Percentiles rank a stretch among this genome's conserved stretches.
These are phyloP conservation scores for Aspergillus aculeatinus DNA, from an alignment of 2,329 filamentous ascomycete genomes.

Conservation along the genomic window DNA sequence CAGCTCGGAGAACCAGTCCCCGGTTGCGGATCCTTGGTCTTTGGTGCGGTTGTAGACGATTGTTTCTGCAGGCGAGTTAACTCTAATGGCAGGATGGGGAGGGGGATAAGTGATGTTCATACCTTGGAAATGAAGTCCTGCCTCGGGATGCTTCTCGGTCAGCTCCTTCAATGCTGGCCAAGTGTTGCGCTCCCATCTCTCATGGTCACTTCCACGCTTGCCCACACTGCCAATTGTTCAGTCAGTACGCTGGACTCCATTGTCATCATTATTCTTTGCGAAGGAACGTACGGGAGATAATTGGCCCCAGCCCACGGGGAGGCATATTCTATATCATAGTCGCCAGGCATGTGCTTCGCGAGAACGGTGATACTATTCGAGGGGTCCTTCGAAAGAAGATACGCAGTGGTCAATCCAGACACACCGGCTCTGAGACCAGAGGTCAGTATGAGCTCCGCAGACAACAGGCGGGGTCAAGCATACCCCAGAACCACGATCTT, in stretches of 20 bases:
- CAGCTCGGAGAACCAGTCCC: constrained; percentile 65
- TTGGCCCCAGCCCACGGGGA: constrained; percentile 89
- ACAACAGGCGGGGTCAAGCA: constrained; percentile 6
- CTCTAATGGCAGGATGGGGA: not conserved
- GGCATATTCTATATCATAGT: constrained; percentile 87
- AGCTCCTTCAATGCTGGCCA: constrained; percentile 64
- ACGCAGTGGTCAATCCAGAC: constrained; percentile 64
- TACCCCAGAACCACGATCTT: constrained; percentile 45
- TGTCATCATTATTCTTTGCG: not conserved
- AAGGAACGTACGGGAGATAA: constrained; percentile 62
- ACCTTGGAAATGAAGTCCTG: constrained; percentile 78
- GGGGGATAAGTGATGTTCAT: constrained; percentile 5
- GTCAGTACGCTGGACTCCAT: not conserved
- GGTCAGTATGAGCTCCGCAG: constrained; percentile 5
- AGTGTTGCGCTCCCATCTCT: constrained; percentile 61
- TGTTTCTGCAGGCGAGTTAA: constrained; percentile 38
- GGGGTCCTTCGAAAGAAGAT: constrained; percentile 58
- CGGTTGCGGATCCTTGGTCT: constrained; percentile 57
- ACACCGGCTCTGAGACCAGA: constrained; percentile 58
- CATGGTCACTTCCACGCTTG: constrained; percentile 37
- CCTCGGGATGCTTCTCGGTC: constrained; percentile 66
- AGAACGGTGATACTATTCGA: constrained; percentile 66
- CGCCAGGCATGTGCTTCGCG: constrained; percentile 88
- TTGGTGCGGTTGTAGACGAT: constrained; percentile 62
- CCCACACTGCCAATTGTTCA: constrained; percentile 35